These are phyloP conservation scores for Immersiporthe knoxdaviesiana DNA, from an alignment of 2,329 filamentous ascomycete species.

Conservation along the genomic window DNA sequence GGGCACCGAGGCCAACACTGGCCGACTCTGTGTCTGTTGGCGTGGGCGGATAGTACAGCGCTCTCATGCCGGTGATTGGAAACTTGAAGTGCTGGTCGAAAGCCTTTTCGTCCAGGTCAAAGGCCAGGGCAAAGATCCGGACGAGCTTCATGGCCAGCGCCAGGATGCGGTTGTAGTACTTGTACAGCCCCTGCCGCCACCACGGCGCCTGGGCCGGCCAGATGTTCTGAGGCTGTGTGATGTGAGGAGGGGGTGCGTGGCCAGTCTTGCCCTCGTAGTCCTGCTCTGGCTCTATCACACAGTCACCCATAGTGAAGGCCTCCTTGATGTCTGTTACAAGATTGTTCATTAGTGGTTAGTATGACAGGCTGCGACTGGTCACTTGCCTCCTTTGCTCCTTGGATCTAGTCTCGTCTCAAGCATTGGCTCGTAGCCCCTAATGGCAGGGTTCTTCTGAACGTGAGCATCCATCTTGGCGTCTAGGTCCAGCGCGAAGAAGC, in stretches of 20 bases:
- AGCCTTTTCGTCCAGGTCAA: constrained; percentile 42
- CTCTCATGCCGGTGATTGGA: constrained; percentile 47
- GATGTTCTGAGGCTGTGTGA: constrained; percentile 39
- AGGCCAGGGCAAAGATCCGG: constrained; percentile 43
- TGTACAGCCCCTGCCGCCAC: constrained; percentile 41
- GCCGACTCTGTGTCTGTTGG: constrained; percentile 33
- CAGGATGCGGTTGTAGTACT: constrained; percentile 39
- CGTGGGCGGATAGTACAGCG: constrained; percentile 45
- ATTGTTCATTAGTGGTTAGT: neutral
- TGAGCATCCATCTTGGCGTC: constrained; percentile 42
- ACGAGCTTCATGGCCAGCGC: constrained; percentile 40
- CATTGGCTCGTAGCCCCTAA: constrained; percentile 42
- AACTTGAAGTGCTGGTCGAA: constrained; percentile 44
- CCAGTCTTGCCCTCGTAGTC: constrained; percentile 37
- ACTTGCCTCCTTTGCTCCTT: constrained; percentile 37
- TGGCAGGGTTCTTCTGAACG: constrained; percentile 41
- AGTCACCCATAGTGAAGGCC: constrained; percentile 44
- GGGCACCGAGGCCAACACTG: constrained; percentile 44
- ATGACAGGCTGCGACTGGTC: neutral
- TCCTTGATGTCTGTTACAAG: constrained; percentile 39
- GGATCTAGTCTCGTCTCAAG: constrained; percentile 39
- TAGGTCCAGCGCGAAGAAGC: constrained; percentile 38
- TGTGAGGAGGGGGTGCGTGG: constrained; percentile 33
- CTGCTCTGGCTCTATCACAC: constrained; percentile 42
- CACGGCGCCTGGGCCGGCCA: constrained; percentile 40